phyloP scores from a whole-genome alignment of 2,329 filamentous ascomycete genomes.

The Penicillium olsonii region DNA sequence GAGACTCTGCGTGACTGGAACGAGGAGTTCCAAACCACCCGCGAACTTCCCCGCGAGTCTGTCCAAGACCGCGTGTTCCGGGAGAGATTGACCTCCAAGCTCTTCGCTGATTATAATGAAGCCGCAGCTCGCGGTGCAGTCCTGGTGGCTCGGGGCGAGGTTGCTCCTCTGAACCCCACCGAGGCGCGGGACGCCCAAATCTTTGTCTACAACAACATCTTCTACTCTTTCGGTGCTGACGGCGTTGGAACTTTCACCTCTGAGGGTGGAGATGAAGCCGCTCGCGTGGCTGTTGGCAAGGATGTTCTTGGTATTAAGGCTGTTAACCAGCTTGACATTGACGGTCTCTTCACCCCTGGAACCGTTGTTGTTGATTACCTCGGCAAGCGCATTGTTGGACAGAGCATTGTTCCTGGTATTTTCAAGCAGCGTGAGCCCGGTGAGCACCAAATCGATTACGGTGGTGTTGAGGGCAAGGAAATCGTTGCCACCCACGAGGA shows the following conservation, averaged over 20 bases:
- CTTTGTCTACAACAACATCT: conserved; percentile 99
- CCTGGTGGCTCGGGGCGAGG: conserved; percentile 87
- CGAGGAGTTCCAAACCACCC: conserved; percentile 96
- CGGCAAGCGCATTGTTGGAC: conserved; percentile 93
- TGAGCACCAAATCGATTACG: conserved; percentile 98
- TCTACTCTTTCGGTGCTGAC: conserved; percentile 97
- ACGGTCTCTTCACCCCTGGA: conserved; percentile 89
- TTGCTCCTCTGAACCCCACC: conserved; percentile 91
- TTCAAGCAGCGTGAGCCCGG: conserved; percentile 98
- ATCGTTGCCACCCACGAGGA: conserved; percentile 86
- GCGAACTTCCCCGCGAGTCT: conserved; percentile 88
- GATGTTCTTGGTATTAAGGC: conserved; percentile 91
- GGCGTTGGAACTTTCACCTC: conserved; percentile 96
- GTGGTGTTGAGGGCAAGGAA: conserved; percentile 95
- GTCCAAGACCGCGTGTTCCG: conserved; percentile 96
- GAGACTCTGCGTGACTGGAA: conserved; percentile 98
- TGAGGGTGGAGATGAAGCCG: conserved; percentile 95
- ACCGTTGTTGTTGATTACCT: conserved; percentile 97
- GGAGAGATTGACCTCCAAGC: conserved; percentile 88
- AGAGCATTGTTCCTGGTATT: conserved; percentile 97
- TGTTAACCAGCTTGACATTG: conserved; percentile 96
- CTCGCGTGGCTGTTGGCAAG: conserved; percentile 92
- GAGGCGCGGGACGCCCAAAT: conserved; percentile 93
- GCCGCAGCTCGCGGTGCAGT: conserved; percentile 90
- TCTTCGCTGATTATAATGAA: conserved; percentile 97